A percentile compares a stretch with the other conserved stretches of the same genome.
Conservation (phyloP, 2,329 filamentous ascomycete species). For the Cucurbitaria berberidis region DNA sequence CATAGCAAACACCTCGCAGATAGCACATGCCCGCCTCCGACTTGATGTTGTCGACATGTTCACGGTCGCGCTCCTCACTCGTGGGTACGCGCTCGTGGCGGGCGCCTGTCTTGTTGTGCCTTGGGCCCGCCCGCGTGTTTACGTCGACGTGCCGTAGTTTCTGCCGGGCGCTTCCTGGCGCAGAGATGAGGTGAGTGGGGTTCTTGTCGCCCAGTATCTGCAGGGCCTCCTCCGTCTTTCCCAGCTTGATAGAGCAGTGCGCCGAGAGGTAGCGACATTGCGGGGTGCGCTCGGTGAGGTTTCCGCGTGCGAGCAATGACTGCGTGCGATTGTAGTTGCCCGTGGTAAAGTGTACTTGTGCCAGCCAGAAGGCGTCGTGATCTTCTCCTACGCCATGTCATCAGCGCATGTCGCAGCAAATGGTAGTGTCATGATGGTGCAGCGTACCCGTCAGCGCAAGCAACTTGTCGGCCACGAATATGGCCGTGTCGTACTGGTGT, state of each 20-base stretch:
- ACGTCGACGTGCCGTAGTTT: constrained; percentile 73
- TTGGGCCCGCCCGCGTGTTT: constrained; percentile 56
- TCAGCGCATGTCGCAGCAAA: constrained; percentile 12
- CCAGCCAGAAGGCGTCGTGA: constrained; percentile 94
- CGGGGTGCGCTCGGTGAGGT: constrained; percentile 79
- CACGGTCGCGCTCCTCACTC: constrained; percentile 67
- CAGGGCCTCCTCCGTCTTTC: constrained; percentile 87
- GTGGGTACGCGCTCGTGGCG: constrained; percentile 61
- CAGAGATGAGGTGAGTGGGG: constrained; percentile 83
- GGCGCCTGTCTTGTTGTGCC: constrained; percentile 51
- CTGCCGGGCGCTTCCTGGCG: constrained; percentile 67
- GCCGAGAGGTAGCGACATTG: constrained; percentile 92
- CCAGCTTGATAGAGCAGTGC: constrained; percentile 93
- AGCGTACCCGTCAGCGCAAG: constrained; percentile 85
- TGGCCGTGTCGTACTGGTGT: constrained; percentile 93
- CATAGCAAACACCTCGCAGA: constrained; percentile 88
- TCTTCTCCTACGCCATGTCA: constrained; percentile 71
- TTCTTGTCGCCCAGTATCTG: constrained; percentile 88
- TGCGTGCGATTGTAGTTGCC: constrained; percentile 94
- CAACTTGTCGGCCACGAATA: constrained; percentile 97
- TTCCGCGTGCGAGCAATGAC: constrained; percentile 81
- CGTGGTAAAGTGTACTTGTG: constrained; percentile 95
- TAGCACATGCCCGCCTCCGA: constrained; percentile 99
- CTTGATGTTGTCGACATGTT: constrained; percentile 76
- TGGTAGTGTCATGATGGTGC: not conserved